phyloP scores from a whole-genome alignment of 371 early-diverging fungal genomes.

The Capillidium rhysosporum region DNA sequence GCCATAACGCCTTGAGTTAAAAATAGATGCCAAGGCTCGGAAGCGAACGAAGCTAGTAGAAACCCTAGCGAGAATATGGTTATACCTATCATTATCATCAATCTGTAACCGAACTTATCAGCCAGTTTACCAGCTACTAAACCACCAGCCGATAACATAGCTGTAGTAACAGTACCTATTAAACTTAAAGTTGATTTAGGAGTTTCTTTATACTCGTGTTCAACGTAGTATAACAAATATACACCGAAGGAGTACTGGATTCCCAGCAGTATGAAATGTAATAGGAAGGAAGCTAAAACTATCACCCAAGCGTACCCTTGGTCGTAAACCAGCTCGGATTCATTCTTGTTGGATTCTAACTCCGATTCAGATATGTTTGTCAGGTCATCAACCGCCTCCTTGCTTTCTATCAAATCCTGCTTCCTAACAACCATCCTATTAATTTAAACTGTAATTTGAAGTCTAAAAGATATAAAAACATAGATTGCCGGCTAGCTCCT shows the following conservation, averaged over 20 bases:
- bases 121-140: background rate
- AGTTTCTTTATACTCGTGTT: constrained; percentile 6
- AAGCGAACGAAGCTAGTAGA: constrained; percentile 6
- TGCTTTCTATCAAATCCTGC: no score
- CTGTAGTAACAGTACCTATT: constrained; percentile 9
- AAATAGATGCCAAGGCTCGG: constrained; percentile 25
- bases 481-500: no score
- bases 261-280: constrained; percentile 31
- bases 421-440: no score
- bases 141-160: background rate
- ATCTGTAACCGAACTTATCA: background rate
- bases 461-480: no score
- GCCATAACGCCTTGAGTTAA: constrained; percentile 45
- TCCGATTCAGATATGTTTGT: no score
- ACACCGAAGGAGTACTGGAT: constrained; percentile 31
- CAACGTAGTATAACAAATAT: constrained; percentile 19
- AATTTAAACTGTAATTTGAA: no score
- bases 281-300: constrained; percentile 26
- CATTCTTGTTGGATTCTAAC: no score
- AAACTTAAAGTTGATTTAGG: background rate
- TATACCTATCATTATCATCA: background rate
- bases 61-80: constrained; percentile 1
- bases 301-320: constrained; percentile 19
- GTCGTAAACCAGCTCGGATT: no score
- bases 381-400: no score